These are phyloP conservation scores for Desmodesmus armatus DNA, from an alignment of 139 green algal genomes.

Conservation along the genomic window DNA sequence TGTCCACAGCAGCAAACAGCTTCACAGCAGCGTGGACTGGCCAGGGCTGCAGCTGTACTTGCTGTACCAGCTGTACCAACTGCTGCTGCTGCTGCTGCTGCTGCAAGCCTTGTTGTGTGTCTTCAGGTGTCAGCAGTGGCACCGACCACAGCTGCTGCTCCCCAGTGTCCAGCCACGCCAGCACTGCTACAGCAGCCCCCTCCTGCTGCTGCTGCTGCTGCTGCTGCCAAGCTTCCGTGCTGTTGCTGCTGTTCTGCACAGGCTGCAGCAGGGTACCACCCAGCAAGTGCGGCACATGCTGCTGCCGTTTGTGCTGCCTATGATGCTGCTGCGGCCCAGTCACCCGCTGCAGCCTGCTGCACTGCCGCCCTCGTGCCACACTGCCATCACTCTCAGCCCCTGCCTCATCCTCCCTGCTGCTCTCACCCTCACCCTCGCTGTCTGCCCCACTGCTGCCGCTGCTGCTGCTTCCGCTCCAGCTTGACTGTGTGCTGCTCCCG, in stretches of 20 bases:
- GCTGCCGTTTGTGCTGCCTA: neutral
- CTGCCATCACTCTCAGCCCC: too few relatives aligned
- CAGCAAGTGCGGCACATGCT: neutral
- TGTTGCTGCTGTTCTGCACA: constrained; percentile 2
- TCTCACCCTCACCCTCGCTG: neutral
- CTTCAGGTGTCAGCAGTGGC: neutral
- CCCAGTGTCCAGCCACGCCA: constrained; percentile 2
- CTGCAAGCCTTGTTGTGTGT: neutral
- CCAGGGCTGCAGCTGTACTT: neutral
- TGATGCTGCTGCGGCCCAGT: constrained; percentile 13
- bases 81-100: constrained; percentile 19
- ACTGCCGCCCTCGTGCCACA: neutral
- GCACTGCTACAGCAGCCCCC: neutral
- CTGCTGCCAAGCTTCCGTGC: neutral
- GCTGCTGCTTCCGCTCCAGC: neutral
- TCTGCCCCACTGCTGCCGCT: neutral
- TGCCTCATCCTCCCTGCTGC: neutral
- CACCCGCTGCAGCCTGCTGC: neutral
- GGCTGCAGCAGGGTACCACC: neutral
- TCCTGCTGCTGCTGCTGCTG: neutral
- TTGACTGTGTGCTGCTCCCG: too few relatives aligned
- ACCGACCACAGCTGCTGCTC: constrained; percentile 11
- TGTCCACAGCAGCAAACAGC: neutral
- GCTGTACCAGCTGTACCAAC: neutral
- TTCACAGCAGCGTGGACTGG: neutral